Conservation (phyloP, 371 early-diverging fungal genomes). For the Coemansia sp. region DNA sequence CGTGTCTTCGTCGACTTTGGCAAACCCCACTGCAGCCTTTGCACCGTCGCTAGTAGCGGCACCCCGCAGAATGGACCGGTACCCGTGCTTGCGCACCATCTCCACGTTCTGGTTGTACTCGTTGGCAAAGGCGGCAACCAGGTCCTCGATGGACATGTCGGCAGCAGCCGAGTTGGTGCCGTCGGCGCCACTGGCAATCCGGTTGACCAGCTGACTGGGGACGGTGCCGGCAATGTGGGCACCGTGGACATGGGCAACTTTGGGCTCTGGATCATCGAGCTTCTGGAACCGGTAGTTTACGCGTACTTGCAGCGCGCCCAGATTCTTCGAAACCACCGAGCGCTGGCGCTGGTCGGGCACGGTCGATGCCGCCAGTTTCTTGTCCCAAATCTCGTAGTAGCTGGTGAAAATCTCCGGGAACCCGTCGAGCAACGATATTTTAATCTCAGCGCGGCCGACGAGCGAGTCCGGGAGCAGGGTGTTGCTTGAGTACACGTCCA, state of each 20-base stretch:
- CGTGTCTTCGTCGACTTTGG: constrained; percentile 39
- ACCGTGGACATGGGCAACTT: constrained; percentile 39
- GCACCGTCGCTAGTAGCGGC: neutral
- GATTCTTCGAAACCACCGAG: constrained; percentile 58
- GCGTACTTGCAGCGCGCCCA: constrained; percentile 68
- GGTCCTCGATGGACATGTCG: constrained; percentile 47
- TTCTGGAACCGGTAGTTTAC: constrained; percentile 65
- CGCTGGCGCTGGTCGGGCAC: constrained; percentile 59
- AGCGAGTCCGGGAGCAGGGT: constrained; percentile 67
- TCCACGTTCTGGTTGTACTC: constrained; percentile 43
- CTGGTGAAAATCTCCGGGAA: constrained; percentile 69
- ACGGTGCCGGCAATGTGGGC: constrained; percentile 43
- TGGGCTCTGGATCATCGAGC: constrained; percentile 52
- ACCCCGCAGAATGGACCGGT: constrained; percentile 23
- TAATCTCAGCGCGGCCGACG: constrained; percentile 74
- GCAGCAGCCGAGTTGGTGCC: constrained; percentile 16
- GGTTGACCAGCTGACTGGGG: constrained; percentile 39
- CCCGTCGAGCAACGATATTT: constrained; percentile 60
- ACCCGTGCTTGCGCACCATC: constrained; percentile 23
- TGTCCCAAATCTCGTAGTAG: constrained; percentile 68
- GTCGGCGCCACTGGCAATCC: constrained; percentile 8
- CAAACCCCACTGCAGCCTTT: constrained; percentile 24
- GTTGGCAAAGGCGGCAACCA: constrained; percentile 47
- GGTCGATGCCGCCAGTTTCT: constrained; percentile 59
- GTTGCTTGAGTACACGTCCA: constrained; percentile 71